Evolutionary conservation across 139 green algal species (phyloP), one percentile per base, ranked within the genome.

Genomic region (Coelastrella sp.): DNA sequence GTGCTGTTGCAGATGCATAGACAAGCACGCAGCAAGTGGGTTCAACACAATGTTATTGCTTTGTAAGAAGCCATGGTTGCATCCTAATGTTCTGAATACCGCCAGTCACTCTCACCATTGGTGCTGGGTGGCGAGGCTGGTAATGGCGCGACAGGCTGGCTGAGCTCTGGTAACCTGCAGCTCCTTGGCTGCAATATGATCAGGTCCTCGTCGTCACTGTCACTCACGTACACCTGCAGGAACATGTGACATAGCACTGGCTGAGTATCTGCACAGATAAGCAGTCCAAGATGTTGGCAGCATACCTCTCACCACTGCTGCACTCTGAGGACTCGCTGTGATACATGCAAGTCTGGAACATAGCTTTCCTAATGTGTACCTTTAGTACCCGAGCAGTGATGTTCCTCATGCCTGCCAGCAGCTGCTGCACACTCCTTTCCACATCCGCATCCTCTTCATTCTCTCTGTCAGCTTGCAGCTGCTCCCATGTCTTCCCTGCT

Each of bases 401-500:
- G 22, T 57, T 32, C 3, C 7, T 56, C 17, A 80, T 58, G 68
- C 83, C 68, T 68, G 47, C 54, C 83, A 88, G 68, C 83, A 80
- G 83, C 66, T 88, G 83, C 54, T 57, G 66, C 66, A 87, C 82
- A 19, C 23, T 65, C 23, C 22, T 68, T 32, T 87, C 82, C 13
- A 87, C 11, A 2, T 87, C 82, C 20, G 82, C 82, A 60, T 87
- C 82, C 71, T 87, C 82, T 10, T 65, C 23, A 10, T 6, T 57
- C 64, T 87, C 82, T 59, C 19, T 80, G 17, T 88, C 83, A 68
- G 54, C 66, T 32, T 77, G 54, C 83, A 80, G 83, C 68, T 88
- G 68, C 68, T 88, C 47, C 83, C 83, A 88, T 17, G 83, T 88
- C 68, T 88, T 88, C 14, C 83, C 83, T 80, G 83, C 83, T 65